Evolutionary conservation across 345 rosid genomes (phyloP).

Genomic region (Heritiera littoralis): DNA sequence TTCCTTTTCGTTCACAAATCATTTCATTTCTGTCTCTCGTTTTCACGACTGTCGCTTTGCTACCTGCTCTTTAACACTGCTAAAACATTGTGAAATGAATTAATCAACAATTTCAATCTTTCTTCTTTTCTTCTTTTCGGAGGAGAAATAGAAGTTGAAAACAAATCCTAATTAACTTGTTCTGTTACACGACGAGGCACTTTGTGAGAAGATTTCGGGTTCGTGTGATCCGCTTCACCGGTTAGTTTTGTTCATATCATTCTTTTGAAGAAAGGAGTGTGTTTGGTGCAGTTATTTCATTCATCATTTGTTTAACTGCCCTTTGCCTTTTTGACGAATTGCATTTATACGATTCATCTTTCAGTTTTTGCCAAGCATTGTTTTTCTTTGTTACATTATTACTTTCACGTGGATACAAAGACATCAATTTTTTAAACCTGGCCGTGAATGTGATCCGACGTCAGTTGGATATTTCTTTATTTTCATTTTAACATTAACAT

Average conservation of each 20-base stretch:
- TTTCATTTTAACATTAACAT: neutral
- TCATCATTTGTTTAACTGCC: constrained; percentile 50
- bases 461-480: neutral
- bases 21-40: too few relatives aligned
- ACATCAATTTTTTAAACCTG: neutral
- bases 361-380: neutral
- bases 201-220: too few relatives aligned
- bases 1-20: too few relatives aligned
- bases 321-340: constrained; percentile 54
- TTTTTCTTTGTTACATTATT: too few relatives aligned
- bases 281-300: neutral
- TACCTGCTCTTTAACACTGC: too few relatives aligned
- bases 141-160: too few relatives aligned
- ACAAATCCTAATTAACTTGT: too few relatives aligned
- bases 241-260: neutral
- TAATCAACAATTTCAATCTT: too few relatives aligned
- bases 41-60: too few relatives aligned
- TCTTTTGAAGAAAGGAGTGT: neutral
- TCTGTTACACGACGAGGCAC: too few relatives aligned
- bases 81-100: too few relatives aligned
- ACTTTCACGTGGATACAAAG: neutral
- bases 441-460: neutral
- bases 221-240: neutral
- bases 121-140: too few relatives aligned
- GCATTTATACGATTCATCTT: neutral